Evolutionary conservation across 345 rosid genomes (phyloP), one percentile per base, ranked within the genome.

Genomic region (Citrus australasica): DNA sequence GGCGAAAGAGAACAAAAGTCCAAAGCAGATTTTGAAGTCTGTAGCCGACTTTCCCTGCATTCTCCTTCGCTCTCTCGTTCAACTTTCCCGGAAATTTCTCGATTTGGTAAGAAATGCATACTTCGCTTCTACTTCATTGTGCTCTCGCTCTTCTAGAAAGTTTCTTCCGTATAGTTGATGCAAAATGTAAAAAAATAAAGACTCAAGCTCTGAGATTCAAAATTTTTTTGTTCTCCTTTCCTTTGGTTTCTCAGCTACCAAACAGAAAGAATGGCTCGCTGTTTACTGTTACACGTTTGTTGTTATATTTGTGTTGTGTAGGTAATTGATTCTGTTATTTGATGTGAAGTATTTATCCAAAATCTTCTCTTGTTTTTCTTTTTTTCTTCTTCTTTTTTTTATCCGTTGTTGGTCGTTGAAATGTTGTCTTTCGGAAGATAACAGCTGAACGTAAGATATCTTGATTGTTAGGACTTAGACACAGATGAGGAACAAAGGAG

Each of bases 401-500:
- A 37, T 11, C 17, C 1, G 17, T 33, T 35, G 5, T 1, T 38
- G 13, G n/a, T 56, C n/a, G n/a, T 59, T 5, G 33, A 35, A 33
- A 73, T 59, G 27, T 33, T 73, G 37, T 30, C 21, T 42, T 42
- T 11, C 51, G 4, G 40, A 25, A 10, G 55, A 33, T 71, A 71
- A 55, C 17, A 42, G 42, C 59, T 42, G 7, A 74, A 75, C 28
- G 56, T 38, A 38, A 60, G 61, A 42, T 16, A 25, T 78, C 46
- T 77, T 77, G 33, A 56, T 69, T 78, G 70, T 33, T 46, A 48
- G 48, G 27, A 4, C 13, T 13, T 69, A 75, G 79, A 78, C 79
- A 84, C 79, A 84, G 88, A 88, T 90, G 95, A 82, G 75, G 16
- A 86, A 84, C 77, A 84, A 82, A 78, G 86, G 85, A 69, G 85